Base-by-base conservation (phyloP, 768 basidiomycete genomes). In the Trametes cubensis region DNA sequence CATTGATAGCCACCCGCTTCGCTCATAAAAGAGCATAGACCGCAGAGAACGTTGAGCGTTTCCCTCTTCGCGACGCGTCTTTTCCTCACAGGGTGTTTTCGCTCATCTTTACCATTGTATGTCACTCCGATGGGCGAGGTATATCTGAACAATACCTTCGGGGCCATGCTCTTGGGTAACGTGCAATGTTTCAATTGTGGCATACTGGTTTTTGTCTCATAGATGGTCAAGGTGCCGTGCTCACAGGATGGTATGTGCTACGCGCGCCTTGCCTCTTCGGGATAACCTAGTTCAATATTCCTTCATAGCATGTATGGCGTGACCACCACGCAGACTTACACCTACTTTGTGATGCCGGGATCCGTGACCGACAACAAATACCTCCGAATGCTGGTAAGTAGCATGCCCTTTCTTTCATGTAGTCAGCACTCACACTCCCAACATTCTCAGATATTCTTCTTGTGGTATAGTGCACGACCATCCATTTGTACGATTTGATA, bases 321-420 rank as follows among this genome's bases (percentile, higher is more conserved):
- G 42, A 55, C 55, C 4, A 55, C 41, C 3, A 26, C 46, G 10
- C 55, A 55, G n/a, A 34, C 55, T 46, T 55, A 55, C 44, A 55
- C 42, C 25, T 55, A 55, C 44, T 55, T 45, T 8, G 55, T 11
- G 1, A 11, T 34, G 34, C 11, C 34, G 34, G 44, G 42, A 23
- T 13, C 26, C 0, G n/a, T n/a, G 10, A 4, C 42, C 0, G 55
- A 55, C 34, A n/a, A 20, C 13, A 34, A 8, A 21, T 20, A 20
- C 18, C n/a, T 55, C 6, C 18, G 34, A 28, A 28, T 3, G 5
- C 11, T 46, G 11, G 55, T 38, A 20, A 13, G 55, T 46, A 5
- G 5, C 13, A 40, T 13, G 8, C 21, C 3, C 45, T 21, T 1
- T 13, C n/a, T 14, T 23, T 14, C 45, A 23, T 2, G 21, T 20